A percentile compares a stretch with the other conserved stretches of the same genome.
Conservation (phyloP, 208 protist species). For the Trypanosoma vivax region DNA sequence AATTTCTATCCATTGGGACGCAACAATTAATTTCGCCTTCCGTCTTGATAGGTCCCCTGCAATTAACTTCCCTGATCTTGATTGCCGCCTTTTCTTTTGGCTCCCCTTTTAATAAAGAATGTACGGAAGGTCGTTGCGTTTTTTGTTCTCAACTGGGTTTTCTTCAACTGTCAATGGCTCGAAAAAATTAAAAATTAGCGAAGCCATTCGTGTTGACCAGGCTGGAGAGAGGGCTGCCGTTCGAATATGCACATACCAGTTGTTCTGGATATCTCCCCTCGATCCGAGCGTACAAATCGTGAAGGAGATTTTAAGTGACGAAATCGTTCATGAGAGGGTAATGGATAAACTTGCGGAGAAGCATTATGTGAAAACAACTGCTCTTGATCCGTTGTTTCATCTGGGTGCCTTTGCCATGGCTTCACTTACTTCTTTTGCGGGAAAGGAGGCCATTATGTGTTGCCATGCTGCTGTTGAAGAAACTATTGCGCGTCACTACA, state of each 20-base stretch:
- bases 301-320: conserved; percentile 71
- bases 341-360: conserved; percentile 68
- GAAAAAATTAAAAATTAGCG: conserved; percentile 70
- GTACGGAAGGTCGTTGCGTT: too few relatives aligned
- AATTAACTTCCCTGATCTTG: too few relatives aligned
- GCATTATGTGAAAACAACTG: conserved; percentile 56
- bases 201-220: conserved; percentile 77
- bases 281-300: conserved; percentile 59
- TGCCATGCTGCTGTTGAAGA: conserved; percentile 83
- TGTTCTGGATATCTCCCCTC: conserved; percentile 75
- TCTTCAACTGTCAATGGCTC: too few relatives aligned
- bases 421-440: conserved; percentile 59
- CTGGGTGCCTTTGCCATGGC: conserved; percentile 65
- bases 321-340: conserved; percentile 62
- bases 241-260: conserved; percentile 63
- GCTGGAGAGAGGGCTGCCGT: conserved; percentile 79
- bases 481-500: conserved; percentile 83
- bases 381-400: conserved; percentile 70
- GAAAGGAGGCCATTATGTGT: conserved; percentile 85
- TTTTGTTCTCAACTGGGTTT: too few relatives aligned
- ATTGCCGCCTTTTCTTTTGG: too few relatives aligned
- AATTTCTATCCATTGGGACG: too few relatives aligned
- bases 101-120: too few relatives aligned
- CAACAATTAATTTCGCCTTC: too few relatives aligned
- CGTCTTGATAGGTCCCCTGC: too few relatives aligned